Conservation (phyloP, 2,329 filamentous ascomycete species). For the Diaporthe nobilis region DNA sequence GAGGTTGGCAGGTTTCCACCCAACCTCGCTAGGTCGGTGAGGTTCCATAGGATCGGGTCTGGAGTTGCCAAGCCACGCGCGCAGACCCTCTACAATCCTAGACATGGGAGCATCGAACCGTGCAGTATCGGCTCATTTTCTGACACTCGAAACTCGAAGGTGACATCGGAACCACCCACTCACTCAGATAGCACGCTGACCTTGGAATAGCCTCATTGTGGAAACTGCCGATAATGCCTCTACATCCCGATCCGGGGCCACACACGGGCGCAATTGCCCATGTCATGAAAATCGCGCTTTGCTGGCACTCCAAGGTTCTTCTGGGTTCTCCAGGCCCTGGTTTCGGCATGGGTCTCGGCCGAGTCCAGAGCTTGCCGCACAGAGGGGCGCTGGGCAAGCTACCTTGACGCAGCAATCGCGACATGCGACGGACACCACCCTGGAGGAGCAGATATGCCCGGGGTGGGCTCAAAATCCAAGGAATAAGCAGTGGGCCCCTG, state of each 20-base stretch:
- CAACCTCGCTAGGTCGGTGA: constrained; percentile 16
- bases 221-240: constrained; percentile 25
- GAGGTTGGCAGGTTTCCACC: constrained; percentile 15
- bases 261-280: not conserved
- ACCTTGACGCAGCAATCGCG: not conserved
- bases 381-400: not conserved
- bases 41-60: constrained; percentile 31
- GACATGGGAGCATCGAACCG: constrained; percentile 17
- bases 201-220: constrained; percentile 29
- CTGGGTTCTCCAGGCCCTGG: not conserved
- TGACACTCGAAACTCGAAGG: constrained; percentile 29
- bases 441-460: not conserved
- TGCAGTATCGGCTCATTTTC: constrained; percentile 28
- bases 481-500: constrained; percentile 2
- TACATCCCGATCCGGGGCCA: constrained; percentile 34
- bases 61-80: constrained; percentile 26
- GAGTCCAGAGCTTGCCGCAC: constrained; percentile 17
- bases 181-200: not conserved
- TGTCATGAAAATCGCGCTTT: constrained; percentile 13
- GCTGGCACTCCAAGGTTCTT: constrained; percentile 2
- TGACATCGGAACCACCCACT: constrained; percentile 13
- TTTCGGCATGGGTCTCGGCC: constrained; percentile 24
- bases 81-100: constrained; percentile 18
- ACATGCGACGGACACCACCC: constrained; percentile 13
- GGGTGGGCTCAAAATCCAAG: constrained; percentile 29